Evolutionary conservation across 345 rosid species (phyloP).

Genomic region (Kernera saxatilis): DNA sequence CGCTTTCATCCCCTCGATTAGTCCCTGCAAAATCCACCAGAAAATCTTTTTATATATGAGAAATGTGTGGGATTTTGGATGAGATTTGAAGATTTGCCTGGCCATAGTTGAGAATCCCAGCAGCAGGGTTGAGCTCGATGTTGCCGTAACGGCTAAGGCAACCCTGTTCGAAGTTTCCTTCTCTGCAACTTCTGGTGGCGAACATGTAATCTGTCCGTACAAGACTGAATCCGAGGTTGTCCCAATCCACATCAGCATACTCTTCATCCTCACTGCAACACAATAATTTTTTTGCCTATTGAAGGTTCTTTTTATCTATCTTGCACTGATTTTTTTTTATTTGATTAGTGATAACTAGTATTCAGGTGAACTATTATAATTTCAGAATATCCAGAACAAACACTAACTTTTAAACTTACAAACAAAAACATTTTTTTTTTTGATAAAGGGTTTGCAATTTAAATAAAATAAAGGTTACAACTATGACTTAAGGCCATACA

Average conservation of each 20-base stretch:
- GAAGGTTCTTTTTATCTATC: not conserved
- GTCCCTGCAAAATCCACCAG: constrained; percentile 42
- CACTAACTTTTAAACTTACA: no score
- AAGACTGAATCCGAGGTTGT: constrained; percentile 67
- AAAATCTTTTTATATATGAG: not conserved
- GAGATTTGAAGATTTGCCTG: constrained; percentile 52
- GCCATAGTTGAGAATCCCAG: constrained; percentile 80
- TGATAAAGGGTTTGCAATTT: no score
- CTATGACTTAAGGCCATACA: no score
- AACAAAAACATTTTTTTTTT: no score
- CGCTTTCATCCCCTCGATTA: constrained; percentile 82
- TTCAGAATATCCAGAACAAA: not conserved
- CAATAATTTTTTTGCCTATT: not conserved
- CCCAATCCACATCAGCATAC: constrained; percentile 78
- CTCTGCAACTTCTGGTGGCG: constrained; percentile 39
- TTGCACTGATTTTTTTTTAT: not conserved
- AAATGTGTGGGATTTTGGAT: not conserved
- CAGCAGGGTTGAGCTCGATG: constrained; percentile 70
- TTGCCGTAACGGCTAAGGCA: constrained; percentile 46
- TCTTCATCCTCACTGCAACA: constrained; percentile 40
- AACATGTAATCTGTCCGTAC: constrained; percentile 67
- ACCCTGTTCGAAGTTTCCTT: constrained; percentile 47
- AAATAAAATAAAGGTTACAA: no score
- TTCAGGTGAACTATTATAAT: not conserved
- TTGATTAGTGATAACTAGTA: not conserved